Base-by-base conservation (phyloP, 305 asterid species). In the Andrographis paniculata region DNA sequence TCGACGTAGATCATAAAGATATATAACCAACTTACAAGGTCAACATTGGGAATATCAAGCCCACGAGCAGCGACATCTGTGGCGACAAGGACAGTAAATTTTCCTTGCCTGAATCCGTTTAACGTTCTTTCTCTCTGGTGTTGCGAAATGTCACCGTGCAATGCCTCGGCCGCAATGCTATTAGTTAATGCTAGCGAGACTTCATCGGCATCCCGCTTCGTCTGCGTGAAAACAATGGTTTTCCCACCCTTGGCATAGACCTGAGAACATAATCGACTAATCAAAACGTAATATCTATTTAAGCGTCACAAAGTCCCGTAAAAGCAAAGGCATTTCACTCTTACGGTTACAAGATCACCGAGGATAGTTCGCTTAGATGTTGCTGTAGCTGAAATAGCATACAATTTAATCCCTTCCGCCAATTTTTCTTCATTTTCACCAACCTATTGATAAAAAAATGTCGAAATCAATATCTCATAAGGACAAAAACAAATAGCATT, bases 21-120 rank as follows among this genome's bases (percentile, higher is more conserved):
- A 2, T 13, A 33, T 10, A 16, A 53, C 27, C 54, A 69, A 80
- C 95, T 78, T 75, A 91, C 96, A 53, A 91, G 80, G 74, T 91
- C 99, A 61, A 91, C 99, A 67, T 86, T 77, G 22, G 99, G 99
- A 38, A 91, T 83, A 68, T 91, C 99, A 44, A 86, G 96, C 52
- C 96, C 99, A n/a, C 95, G 96, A 57, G 99, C 71, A 14, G 98
- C 98, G 62, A 91, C 98, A 71, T 84, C 95, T 61, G 95, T 84
- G 35, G 97, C 97, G 59, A 88, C 95, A 22, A 88, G 94, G 47
- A 77, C 97, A 14, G 94, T 84, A 62, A 84, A 87, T 63, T 79
- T 84, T 45, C 95, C 97, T 67, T 81, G 95, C 62, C 97, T 77
- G 61, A 84, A 88, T 55, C 84, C 91, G 58, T 88, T 88, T 49